phyloP scores from a whole-genome alignment of 352 stramenopile species.

The Phytophthora capsici region DNA sequence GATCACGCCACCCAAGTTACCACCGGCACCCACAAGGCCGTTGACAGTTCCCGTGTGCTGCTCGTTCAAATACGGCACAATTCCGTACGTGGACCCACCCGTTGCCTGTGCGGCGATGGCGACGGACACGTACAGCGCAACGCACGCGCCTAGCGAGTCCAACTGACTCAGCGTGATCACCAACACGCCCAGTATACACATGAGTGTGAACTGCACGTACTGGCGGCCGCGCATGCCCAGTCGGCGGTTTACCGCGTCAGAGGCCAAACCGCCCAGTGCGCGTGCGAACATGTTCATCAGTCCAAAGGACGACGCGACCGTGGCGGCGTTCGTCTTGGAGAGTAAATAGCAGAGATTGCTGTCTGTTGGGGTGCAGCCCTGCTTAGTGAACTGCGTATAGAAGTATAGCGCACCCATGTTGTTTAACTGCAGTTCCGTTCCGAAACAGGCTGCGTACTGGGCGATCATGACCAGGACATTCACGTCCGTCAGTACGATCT shows the following conservation, averaged over 20 bases:
- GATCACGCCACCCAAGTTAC: slow-evolving; percentile 75
- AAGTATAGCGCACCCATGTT: slow-evolving; percentile 96
- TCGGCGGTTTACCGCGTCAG: slow-evolving; percentile 83
- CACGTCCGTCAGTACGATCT: slow-evolving; percentile 73
- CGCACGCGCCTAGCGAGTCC: slow-evolving; percentile 68
- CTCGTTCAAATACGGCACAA: slow-evolving; percentile 80
- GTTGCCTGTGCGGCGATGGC: slow-evolving; percentile 91
- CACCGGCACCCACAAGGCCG: slow-evolving; percentile 66
- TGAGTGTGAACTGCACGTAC: slow-evolving; percentile 77
- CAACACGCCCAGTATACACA: slow-evolving; percentile 79
- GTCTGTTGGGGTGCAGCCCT: slow-evolving; percentile 42
- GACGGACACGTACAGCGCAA: slow-evolving; percentile 92
- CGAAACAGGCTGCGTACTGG: slow-evolving; percentile 95
- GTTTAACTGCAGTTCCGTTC: slow-evolving; percentile 96
- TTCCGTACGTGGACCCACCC: slow-evolving; percentile 67
- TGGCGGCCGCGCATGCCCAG: slow-evolving; percentile 93
- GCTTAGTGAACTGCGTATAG: slow-evolving; percentile 86
- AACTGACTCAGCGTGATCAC: slow-evolving; percentile 90
- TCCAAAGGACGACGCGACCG: slow-evolving; percentile 92
- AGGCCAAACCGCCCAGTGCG: slow-evolving; percentile 86
- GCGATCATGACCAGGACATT: slow-evolving; percentile 94
- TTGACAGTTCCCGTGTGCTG: slow-evolving; percentile 70
- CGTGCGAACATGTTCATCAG: slow-evolving; percentile 95
- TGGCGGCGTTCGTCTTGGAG: slow-evolving; percentile 71
- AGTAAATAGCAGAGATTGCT: slow-evolving; percentile 46